These are phyloP conservation scores for Mycena galericulata DNA, from an alignment of 768 basidiomycete species.

Conservation along the genomic window DNA sequence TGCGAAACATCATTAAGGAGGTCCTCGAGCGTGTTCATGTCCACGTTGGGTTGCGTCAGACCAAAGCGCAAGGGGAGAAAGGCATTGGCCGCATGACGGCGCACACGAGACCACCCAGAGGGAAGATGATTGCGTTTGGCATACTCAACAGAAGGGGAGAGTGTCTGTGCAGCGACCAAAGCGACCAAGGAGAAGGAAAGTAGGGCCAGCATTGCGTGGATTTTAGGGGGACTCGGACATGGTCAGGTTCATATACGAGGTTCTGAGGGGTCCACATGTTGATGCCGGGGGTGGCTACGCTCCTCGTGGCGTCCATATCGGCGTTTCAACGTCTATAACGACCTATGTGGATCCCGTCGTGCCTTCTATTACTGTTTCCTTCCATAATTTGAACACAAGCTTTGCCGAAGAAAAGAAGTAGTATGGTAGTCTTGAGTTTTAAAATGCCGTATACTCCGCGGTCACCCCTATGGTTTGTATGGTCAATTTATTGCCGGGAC, in stretches of 20 bases:
- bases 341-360: neutral
- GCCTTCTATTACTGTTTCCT: conserved; percentile 16
- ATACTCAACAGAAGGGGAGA: conserved; percentile 56
- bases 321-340: conserved; percentile 5
- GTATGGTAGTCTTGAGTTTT: no score
- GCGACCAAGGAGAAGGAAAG: conserved; percentile 23
- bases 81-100: conserved; percentile 48
- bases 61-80: conserved; percentile 63
- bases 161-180: conserved; percentile 16
- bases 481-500: no score
- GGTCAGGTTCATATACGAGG: conserved; percentile 4
- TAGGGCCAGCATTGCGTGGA: conserved; percentile 27
- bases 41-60: conserved; percentile 59
- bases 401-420: neutral
- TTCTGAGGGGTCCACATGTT: neutral
- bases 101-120: conserved; percentile 53
- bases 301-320: neutral
- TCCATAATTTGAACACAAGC: neutral
- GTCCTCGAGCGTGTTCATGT: conserved; percentile 52
- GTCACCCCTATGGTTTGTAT: no score
- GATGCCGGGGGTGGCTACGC: neutral
- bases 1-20: conserved; percentile 62
- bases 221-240: neutral
- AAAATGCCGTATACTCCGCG: no score
- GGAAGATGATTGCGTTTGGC: conserved; percentile 54